Evolutionary conservation across 805 yeast species (phyloP).

Genomic region (Saturnispora serradocipensis): DNA sequence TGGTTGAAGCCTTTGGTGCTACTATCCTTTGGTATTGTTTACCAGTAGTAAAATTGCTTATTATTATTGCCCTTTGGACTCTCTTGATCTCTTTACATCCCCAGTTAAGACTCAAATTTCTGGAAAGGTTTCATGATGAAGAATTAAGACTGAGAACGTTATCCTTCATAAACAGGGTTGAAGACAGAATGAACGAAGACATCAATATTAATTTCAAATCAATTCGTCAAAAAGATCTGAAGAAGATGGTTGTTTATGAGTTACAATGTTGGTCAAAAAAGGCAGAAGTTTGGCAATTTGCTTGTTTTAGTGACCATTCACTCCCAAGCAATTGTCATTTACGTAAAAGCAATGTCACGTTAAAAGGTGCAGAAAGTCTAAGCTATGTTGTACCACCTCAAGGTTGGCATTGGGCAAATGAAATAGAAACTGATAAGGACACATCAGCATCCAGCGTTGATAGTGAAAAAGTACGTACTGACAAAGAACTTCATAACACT

Average conservation of each 20-base stretch:
- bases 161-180: constrained; percentile 41
- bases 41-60: constrained; percentile 25
- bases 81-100: constrained; percentile 44
- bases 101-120: constrained; percentile 34
- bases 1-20: constrained; percentile 24
- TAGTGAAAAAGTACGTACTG: constrained; percentile 4
- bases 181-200: constrained; percentile 32
- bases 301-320: constrained; percentile 48
- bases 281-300: constrained; percentile 52
- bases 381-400: constrained; percentile 45
- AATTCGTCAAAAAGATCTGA: constrained; percentile 34
- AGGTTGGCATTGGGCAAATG: constrained; percentile 43
- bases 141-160: constrained; percentile 49
- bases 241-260: constrained; percentile 59
- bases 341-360: constrained; percentile 25
- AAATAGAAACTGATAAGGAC: neutral
- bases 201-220: constrained; percentile 25
- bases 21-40: constrained; percentile 13
- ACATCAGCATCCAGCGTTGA: constrained; percentile 1
- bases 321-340: constrained; percentile 40
- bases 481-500: constrained; percentile 4
- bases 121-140: constrained; percentile 47
- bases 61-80: constrained; percentile 43
- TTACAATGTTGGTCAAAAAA: constrained; percentile 44
- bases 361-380: constrained; percentile 24